Conservation (phyloP, 345 rosid genomes). For the Citrus mangshanensis region DNA sequence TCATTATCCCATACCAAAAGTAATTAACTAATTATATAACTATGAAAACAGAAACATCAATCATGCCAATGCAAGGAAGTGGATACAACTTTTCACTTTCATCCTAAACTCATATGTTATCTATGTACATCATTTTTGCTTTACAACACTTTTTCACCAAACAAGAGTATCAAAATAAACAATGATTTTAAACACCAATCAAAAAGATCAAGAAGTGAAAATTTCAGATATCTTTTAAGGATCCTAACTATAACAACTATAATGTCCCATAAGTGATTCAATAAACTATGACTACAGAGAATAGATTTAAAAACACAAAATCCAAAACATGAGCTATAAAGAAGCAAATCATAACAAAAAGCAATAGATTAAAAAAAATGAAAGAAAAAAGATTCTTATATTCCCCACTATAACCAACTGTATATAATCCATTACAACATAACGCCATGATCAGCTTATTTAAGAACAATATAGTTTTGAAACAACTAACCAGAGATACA, state of each 20-base stretch:
- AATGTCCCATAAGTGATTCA: not conserved
- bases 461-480: slow-evolving; percentile 33
- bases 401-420: slow-evolving; percentile 47
- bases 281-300: not conserved
- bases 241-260: not conserved
- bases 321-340: slow-evolving; percentile 6
- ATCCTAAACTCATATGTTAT: not conserved
- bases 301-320: not conserved
- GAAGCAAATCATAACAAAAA: slow-evolving; percentile 16
- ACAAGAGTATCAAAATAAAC: not conserved
- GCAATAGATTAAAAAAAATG: slow-evolving; percentile 16
- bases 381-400: slow-evolving; percentile 33
- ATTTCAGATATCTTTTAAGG: not conserved
- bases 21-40: not conserved
- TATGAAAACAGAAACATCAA: not conserved
- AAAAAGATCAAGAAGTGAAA: not conserved
- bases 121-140: not conserved
- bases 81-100: not conserved
- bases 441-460: slow-evolving; percentile 40
- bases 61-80: not conserved
- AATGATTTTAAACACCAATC: not conserved
- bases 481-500: slow-evolving; percentile 38
- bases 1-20: not conserved
- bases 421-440: slow-evolving; percentile 42
- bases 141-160: not conserved